These are phyloP conservation scores for Melampsora americana DNA, from an alignment of 1,284 basidiomycete species.

Conservation along the genomic window DNA sequence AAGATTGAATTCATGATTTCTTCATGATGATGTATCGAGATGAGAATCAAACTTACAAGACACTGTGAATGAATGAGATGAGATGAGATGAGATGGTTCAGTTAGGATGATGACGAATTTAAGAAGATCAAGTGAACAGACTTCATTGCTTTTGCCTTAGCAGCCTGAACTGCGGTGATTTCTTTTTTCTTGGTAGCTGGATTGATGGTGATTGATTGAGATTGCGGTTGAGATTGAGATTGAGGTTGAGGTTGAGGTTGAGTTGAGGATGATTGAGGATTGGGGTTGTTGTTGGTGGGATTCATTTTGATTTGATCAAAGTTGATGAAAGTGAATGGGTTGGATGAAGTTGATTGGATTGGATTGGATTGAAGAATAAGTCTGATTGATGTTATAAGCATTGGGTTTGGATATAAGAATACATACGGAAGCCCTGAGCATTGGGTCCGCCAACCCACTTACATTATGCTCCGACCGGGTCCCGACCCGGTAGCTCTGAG, in stretches of 20 bases:
- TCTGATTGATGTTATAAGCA: too few species aligned
- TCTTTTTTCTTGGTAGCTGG: slow-evolving; percentile 40
- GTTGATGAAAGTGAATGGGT: too few species aligned
- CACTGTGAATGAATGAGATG: not conserved
- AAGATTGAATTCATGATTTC: too few species aligned
- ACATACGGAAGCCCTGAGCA: too few species aligned
- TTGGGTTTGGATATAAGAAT: too few species aligned
- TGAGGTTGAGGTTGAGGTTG: slow-evolving; percentile 1
- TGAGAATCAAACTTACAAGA: slow-evolving; percentile 18
- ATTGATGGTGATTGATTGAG: slow-evolving; percentile 28
- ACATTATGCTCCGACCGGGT: too few species aligned
- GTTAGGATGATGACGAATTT: not conserved
- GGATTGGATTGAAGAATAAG: too few species aligned
- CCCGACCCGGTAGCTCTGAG: too few species aligned
- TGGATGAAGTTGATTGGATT: too few species aligned
- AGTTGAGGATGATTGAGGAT: not conserved
- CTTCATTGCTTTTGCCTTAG: slow-evolving; percentile 43
- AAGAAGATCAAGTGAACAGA: not conserved
- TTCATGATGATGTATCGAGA: too few species aligned
- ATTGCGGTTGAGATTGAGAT: slow-evolving; percentile 14
- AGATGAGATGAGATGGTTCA: not conserved
- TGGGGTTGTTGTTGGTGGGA: not conserved
- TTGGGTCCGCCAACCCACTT: too few species aligned
- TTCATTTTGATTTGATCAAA: too few species aligned
- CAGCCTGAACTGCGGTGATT: slow-evolving; percentile 37